phyloP scores from a whole-genome alignment of 257 asterid species.

The Marsdenia floribunda region DNA sequence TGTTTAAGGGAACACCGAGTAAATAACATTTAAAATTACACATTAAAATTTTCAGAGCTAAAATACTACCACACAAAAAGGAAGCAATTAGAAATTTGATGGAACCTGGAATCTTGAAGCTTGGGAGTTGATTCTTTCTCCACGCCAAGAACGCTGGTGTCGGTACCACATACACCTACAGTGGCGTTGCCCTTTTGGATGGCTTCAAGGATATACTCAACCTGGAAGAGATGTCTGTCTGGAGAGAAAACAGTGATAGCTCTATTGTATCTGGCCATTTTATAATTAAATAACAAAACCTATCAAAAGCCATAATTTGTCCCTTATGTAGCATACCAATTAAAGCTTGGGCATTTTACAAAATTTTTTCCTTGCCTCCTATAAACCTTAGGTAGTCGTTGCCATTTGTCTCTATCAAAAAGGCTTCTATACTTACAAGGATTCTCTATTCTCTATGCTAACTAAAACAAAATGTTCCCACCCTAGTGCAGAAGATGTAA shows the following conservation, averaged over 20 bases:
- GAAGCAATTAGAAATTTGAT: neutral
- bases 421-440: too few species aligned
- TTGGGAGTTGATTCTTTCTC: slow-evolving; percentile 95
- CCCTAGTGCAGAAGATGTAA: too few species aligned
- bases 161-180: slow-evolving; percentile 90
- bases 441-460: too few species aligned
- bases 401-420: too few species aligned
- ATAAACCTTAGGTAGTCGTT: too few species aligned
- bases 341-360: too few species aligned
- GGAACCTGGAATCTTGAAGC: slow-evolving; percentile 82
- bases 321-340: too few species aligned
- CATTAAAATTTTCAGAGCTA: neutral
- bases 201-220: slow-evolving; percentile 94
- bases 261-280: slow-evolving; percentile 89
- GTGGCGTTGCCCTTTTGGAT: slow-evolving; percentile 96
- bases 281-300: too few species aligned
- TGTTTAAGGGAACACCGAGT: neutral
- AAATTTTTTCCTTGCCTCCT: too few species aligned
- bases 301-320: too few species aligned
- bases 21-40: neutral
- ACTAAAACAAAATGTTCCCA: too few species aligned
- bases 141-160: slow-evolving; percentile 83
- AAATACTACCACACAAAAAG: neutral
- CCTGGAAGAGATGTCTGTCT: slow-evolving; percentile 93
- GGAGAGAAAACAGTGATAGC: slow-evolving; percentile 97